Conservation (phyloP, 2,329 filamentous ascomycete species). For the Pestalotiopsis sp. region DNA sequence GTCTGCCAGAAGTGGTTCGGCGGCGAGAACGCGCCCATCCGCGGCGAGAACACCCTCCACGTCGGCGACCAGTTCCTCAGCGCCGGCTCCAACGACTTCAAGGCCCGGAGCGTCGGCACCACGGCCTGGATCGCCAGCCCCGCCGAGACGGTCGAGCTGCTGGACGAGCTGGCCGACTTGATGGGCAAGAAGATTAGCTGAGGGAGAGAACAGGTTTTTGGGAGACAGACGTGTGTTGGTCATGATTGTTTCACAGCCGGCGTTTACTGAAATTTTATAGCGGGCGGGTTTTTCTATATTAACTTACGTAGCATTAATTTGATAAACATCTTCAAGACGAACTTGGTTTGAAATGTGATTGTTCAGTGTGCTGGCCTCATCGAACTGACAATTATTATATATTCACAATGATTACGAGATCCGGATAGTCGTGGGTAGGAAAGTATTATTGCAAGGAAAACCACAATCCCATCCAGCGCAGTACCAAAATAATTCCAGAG, state of each 20-base stretch:
- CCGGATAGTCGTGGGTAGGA: too few species aligned
- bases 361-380: background rate
- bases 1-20: slow-evolving; percentile 90
- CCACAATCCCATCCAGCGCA: background rate
- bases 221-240: background rate
- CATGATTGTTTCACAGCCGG: background rate
- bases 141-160: slow-evolving; percentile 81
- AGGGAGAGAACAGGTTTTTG: background rate
- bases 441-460: too few species aligned
- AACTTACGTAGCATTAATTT: background rate
- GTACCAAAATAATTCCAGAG: background rate
- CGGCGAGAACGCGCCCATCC: slow-evolving; percentile 49
- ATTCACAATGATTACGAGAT: background rate
- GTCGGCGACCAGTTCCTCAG: slow-evolving; percentile 97
- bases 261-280: background rate
- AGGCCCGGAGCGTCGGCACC: slow-evolving; percentile 86
- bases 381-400: background rate
- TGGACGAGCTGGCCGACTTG: slow-evolving; percentile 77
- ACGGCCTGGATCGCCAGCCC: slow-evolving; percentile 98
- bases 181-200: slow-evolving; percentile 47
- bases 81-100: slow-evolving; percentile 96
- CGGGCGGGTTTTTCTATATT: background rate
- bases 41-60: slow-evolving; percentile 81
- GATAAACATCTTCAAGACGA: too few species aligned
- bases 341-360: background rate